Percentiles rank a stretch among this genome's conserved stretches.
Evolutionary conservation across 306 rosid genomes (phyloP).

Genomic region (Malus sieversii): DNA sequence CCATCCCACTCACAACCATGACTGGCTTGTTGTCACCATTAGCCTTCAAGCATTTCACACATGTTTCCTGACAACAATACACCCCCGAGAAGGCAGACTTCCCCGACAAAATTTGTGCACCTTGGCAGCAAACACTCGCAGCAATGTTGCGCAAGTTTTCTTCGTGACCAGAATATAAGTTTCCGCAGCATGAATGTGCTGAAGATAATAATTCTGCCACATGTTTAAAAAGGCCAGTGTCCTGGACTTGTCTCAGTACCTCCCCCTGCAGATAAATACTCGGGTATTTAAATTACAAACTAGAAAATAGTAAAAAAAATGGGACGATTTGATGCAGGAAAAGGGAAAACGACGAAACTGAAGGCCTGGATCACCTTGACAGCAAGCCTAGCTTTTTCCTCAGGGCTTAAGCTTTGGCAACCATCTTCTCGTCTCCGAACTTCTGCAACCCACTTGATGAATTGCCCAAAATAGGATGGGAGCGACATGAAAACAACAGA

Average conservation of each 20-base stretch:
- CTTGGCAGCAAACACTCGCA: conserved; percentile 83
- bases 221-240: conserved; percentile 62
- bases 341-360: neutral
- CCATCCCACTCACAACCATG: conserved; percentile 68
- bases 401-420: conserved; percentile 54
- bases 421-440: conserved; percentile 80
- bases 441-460: conserved; percentile 92
- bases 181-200: conserved; percentile 30
- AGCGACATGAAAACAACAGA: conserved; percentile 52
- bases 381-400: conserved; percentile 78
- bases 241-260: conserved; percentile 73
- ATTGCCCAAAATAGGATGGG: conserved; percentile 76
- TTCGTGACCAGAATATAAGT: conserved; percentile 18
- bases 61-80: conserved; percentile 65
- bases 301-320: neutral
- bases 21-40: conserved; percentile 55
- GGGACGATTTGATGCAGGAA: neutral
- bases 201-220: conserved; percentile 49
- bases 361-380: conserved; percentile 48
- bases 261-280: conserved; percentile 52
- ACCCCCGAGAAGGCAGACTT: conserved; percentile 28
- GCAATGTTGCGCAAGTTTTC: conserved; percentile 59
- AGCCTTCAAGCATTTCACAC: conserved; percentile 52
- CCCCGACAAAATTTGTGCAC: conserved; percentile 73
- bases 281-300: conserved; percentile 6